Evolutionary conservation across 495 filamentous ascomycete species (phyloP), one percentile per base, ranked within the genome.

Genomic region (Daldinia concentrica): DNA sequence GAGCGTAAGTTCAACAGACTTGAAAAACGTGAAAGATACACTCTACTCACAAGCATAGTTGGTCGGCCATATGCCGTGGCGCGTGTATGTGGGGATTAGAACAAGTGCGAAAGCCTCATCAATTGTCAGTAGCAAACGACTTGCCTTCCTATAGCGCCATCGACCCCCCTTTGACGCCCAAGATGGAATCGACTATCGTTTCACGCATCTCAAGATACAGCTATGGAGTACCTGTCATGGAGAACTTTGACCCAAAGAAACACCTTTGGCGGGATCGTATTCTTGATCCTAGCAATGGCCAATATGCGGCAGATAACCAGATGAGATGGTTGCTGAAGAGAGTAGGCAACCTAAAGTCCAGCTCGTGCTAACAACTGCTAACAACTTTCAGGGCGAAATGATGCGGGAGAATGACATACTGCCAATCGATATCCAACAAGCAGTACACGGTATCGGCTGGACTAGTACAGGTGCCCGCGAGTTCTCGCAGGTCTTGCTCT

Each of bases 131-230:
- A 30, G 24, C 19, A 27, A 54, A 30, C 8, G 26, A 24, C 24
- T 7, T 30, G 11, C 24, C 26, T 1, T 7, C 12, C 5, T 30
- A 54, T 54, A 29, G 1, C 15, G 5, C 50, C 1, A 54, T 17
- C 14, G 26, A 54, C 11, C 6, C 27, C 24, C 50, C 50, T 1
- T 24, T 12, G 50, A 15, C 50, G 12, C 50, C 50, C 1, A 30
- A 30, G 50, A 54, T 30, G 15, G 50, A 54, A 14, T 1, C 24
- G 27, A 54, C 50, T 3, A 54, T 54, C 22, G 50, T 30, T 30
- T 54, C 50, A 24, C 50, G 50, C 50, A 54, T 54, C 50, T 54
- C 50, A n/a, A 54, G 50, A 24, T 54, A 54, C 26, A 54, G 26
- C 7, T 54, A 54, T 12, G 50, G 50, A 2, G 26, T 54, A 9